These are phyloP conservation scores for Tulasnella sp. DNA, from an alignment of 768 basidiomycete species.

Conservation along the genomic window DNA sequence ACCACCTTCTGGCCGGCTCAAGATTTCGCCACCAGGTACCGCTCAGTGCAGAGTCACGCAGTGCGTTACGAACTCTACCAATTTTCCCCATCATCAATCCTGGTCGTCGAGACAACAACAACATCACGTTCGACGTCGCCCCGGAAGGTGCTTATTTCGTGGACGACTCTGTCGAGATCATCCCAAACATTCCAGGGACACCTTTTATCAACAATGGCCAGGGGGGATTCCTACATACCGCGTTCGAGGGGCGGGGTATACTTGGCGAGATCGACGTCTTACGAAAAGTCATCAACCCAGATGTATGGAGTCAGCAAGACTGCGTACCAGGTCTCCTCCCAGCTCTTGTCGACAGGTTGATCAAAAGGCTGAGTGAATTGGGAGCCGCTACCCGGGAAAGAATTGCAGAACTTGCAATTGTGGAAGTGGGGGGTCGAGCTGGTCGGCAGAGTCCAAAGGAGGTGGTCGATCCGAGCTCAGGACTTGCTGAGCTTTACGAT, in stretches of 20 bases:
- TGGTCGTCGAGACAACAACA: slow-evolving; percentile 31
- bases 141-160: background rate
- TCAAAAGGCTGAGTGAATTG: background rate
- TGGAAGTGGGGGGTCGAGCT: background rate
- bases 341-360: background rate
- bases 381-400: background rate
- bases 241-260: background rate
- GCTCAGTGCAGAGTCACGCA: background rate
- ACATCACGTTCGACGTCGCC: background rate
- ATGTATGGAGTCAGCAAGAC: background rate
- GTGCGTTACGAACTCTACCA: background rate
- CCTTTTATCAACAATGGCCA: background rate
- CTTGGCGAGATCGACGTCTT: background rate
- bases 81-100: background rate
- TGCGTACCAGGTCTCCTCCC: background rate
- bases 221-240: background rate
- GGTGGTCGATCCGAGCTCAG: slow-evolving; percentile 4
- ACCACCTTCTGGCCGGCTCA: background rate
- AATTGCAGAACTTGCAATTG: background rate
- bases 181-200: background rate
- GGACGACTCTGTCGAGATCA: background rate
- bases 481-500: slow-evolving; percentile 1
- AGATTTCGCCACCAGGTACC: background rate
- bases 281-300: background rate
- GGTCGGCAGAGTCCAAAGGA: background rate